phyloP scores from a whole-genome alignment of 139 green algal genomes.

The Asterochloris sp. region DNA sequence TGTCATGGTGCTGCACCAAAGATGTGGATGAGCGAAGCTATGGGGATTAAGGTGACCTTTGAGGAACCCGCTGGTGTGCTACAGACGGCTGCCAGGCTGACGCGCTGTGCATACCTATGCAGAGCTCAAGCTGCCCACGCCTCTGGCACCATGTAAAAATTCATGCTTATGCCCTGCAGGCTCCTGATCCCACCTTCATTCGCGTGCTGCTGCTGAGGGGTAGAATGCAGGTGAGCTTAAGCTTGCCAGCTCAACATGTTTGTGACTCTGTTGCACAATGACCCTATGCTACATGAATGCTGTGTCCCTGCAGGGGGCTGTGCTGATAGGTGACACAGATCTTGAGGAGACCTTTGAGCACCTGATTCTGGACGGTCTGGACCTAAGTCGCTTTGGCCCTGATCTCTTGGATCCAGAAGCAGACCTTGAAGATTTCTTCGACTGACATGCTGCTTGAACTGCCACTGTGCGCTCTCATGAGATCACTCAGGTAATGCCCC shows the following conservation, averaged over 20 bases:
- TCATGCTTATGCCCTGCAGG: conserved; percentile 13
- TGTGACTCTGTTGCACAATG: neutral
- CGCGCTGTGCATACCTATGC: no score
- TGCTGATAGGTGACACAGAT: conserved; percentile 82
- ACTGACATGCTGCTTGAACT: conserved; percentile 36
- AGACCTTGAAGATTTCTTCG: conserved; percentile 79
- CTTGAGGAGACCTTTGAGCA: conserved; percentile 88
- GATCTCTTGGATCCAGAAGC: conserved; percentile 73
- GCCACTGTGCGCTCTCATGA: neutral
- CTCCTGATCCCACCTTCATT: conserved; percentile 57
- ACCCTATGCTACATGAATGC: neutral
- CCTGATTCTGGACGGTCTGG: conserved; percentile 80
- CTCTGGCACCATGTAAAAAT: no score
- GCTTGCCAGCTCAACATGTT: neutral
- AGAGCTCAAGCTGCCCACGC: no score
- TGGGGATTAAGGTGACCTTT: no score
- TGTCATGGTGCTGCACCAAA: no score
- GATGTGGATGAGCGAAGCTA: no score
- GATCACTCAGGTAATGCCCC: no score
- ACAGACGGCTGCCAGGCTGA: no score
- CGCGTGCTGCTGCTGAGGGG: conserved; percentile 75
- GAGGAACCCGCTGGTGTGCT: no score
- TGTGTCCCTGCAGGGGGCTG: conserved; percentile 36
- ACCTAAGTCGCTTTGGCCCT: conserved; percentile 61
- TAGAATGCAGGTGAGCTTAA: conserved; percentile 41